Percentiles rank a stretch among this genome's conserved stretches.
Evolutionary conservation across 1,284 basidiomycete genomes (phyloP).

Genomic region (Ganoderma lucidum): DNA sequence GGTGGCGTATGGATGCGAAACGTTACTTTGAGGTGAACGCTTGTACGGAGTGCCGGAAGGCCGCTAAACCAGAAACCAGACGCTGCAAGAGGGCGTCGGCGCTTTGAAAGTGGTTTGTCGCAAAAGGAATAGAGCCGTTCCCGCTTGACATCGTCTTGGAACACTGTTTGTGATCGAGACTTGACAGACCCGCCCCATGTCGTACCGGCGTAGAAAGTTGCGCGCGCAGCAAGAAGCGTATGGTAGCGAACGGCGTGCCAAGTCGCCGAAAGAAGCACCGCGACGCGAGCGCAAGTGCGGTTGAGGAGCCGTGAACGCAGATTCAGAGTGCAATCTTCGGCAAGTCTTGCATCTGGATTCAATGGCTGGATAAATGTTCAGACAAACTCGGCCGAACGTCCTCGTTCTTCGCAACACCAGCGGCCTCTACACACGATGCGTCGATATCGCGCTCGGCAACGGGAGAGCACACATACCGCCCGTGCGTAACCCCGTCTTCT

Average conservation of each 20-base stretch:
- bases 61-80: not conserved
- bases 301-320: not conserved
- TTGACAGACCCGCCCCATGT: not conserved
- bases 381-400: not conserved
- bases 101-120: not conserved
- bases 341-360: not conserved
- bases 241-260: not conserved
- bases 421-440: not conserved
- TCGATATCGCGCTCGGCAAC: conserved; percentile 1
- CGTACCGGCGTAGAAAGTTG: not conserved
- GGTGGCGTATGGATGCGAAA: not conserved
- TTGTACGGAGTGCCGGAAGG: not conserved
- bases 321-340: not conserved
- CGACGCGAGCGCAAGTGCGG: not conserved
- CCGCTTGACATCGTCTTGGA: not conserved
- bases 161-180: not conserved
- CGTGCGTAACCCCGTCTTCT: not conserved
- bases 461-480: not conserved
- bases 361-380: not conserved
- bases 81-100: not conserved
- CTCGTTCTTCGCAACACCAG: not conserved
- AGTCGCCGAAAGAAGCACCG: not conserved
- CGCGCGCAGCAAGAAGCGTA: conserved; percentile 3
- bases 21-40: not conserved
- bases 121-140: not conserved